phyloP scores from a whole-genome alignment of 1,139 yeast genomes.

The Kluyveromyces sp. region DNA sequence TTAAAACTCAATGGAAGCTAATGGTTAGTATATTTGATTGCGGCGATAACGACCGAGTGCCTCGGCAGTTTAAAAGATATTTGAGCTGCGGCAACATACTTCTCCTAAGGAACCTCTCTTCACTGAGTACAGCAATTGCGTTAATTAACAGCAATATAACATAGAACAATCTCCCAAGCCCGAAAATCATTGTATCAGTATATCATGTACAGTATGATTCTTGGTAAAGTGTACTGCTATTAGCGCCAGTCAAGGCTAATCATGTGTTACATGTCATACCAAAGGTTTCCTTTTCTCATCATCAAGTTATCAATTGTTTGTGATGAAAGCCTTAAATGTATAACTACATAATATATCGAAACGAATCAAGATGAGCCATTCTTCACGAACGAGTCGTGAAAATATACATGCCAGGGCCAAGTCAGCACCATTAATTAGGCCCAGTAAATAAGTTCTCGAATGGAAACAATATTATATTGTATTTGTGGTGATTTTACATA shows the following conservation, averaged over 20 bases:
- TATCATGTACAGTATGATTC: background rate
- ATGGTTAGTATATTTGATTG: constrained; percentile 1
- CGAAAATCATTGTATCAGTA: constrained; percentile 45
- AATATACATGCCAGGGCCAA: background rate
- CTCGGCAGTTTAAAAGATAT: no score
- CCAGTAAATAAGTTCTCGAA: background rate
- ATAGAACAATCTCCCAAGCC: constrained; percentile 62
- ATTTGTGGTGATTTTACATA: constrained; percentile 8
- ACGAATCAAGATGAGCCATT: no score
- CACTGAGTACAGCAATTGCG: constrained; percentile 73
- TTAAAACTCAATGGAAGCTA: constrained; percentile 8
- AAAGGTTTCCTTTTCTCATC: background rate
- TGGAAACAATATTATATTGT: constrained; percentile 7
- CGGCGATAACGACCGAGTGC: no score
- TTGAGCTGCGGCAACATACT: constrained; percentile 36
- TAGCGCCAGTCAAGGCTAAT: no score
- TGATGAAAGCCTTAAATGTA: no score
- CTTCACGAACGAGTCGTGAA: background rate
- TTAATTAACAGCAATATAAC: constrained; percentile 62
- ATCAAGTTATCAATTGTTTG: no score
- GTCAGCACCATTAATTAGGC: background rate
- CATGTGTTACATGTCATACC: no score
- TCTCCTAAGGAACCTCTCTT: constrained; percentile 72
- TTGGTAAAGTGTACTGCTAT: background rate
- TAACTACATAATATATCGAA: no score